These are phyloP conservation scores for Xylaria sp. DNA, from an alignment of 2,329 filamentous ascomycete species.

Conservation along the genomic window DNA sequence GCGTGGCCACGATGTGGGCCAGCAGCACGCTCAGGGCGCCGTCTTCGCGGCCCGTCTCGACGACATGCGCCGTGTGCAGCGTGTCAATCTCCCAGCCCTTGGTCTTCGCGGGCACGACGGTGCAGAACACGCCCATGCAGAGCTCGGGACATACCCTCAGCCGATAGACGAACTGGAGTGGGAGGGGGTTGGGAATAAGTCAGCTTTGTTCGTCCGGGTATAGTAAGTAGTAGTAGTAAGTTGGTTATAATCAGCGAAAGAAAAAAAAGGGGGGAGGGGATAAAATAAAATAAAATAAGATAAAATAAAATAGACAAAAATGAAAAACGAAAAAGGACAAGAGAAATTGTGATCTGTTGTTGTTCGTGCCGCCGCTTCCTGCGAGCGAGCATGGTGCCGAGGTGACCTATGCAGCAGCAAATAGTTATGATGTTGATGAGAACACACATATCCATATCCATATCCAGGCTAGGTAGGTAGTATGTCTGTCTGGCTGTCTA, in stretches of 20 bases:
- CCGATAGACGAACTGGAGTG: conserved; percentile 76
- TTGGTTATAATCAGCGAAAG: neutral
- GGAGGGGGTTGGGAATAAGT: neutral
- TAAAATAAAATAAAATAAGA: no score
- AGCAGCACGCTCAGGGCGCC: conserved; percentile 71
- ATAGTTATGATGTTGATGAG: neutral
- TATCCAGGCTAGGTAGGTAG: conserved; percentile 7
- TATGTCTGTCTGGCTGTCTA: neutral
- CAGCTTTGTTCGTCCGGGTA: neutral
- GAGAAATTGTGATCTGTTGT: neutral
- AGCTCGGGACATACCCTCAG: conserved; percentile 79
- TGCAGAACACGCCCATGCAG: conserved; percentile 82
- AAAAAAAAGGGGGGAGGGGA: neutral
- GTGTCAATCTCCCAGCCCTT: conserved; percentile 64
- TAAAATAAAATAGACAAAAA: no score
- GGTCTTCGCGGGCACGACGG: conserved; percentile 59
- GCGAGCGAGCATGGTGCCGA: neutral
- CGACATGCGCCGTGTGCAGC: conserved; percentile 62
- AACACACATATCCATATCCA: neutral
- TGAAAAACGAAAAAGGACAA: no score
- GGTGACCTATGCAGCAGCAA: neutral
- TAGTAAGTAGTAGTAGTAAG: neutral
- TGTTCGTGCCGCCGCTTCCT: neutral
- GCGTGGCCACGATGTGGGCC: conserved; percentile 81
- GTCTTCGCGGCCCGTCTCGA: conserved; percentile 69